phyloP scores from a whole-genome alignment of 768 basidiomycete species.

The Termitomyces eurrhizus region DNA sequence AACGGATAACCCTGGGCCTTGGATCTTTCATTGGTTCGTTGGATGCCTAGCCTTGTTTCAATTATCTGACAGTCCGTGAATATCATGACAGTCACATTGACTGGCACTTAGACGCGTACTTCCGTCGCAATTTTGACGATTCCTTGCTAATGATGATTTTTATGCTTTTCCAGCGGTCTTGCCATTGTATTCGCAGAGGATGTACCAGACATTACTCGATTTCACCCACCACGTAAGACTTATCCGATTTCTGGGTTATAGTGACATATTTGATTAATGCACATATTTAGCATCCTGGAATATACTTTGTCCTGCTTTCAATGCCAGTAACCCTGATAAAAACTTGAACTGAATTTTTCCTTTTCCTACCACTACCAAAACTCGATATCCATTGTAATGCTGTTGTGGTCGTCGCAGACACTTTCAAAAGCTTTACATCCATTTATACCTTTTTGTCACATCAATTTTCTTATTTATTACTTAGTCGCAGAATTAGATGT shows the following conservation, averaged over 20 bases:
- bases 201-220: background rate
- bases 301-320: conserved; percentile 32
- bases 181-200: conserved; percentile 40
- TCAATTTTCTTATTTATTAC: too few relatives aligned
- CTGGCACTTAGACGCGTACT: conserved; percentile 41
- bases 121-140: background rate
- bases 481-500: too few relatives aligned
- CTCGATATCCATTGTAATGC: too few relatives aligned
- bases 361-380: too few relatives aligned
- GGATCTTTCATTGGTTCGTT: conserved; percentile 45
- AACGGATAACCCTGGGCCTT: conserved; percentile 50
- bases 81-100: conserved; percentile 41
- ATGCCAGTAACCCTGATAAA: background rate
- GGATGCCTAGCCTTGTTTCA: background rate
- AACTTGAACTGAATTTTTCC: background rate
- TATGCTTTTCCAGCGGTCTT: conserved; percentile 24
- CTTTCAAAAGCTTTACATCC: too few relatives aligned
- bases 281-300: conserved; percentile 25
- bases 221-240: conserved; percentile 3
- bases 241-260: background rate
- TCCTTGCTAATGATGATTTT: background rate
- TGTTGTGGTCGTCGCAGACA: too few relatives aligned
- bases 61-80: background rate
- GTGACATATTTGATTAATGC: background rate
- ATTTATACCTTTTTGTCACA: too few relatives aligned